Percentiles rank a stretch among this genome's conserved stretches.
Conservation (phyloP, 2,329 filamentous ascomycete species). For the Cyclaneusma minus region DNA sequence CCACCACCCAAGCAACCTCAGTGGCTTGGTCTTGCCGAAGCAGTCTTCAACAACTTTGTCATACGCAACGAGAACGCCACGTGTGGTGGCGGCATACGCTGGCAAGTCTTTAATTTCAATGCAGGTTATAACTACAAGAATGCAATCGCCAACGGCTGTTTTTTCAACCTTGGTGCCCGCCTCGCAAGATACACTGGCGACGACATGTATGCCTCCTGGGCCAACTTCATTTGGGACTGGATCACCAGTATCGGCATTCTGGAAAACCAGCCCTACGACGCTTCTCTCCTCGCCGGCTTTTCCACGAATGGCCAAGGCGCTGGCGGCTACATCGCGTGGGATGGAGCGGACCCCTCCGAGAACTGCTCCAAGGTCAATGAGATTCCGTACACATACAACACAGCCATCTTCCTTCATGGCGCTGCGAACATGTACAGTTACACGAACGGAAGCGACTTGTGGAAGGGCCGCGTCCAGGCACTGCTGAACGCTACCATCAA, state of each 20-base stretch:
- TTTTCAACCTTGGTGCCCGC: conserved; percentile 51
- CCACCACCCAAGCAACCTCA: conserved; percentile 45
- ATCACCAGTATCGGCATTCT: conserved; percentile 39
- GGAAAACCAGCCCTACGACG: conserved; percentile 25
- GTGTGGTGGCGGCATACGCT: conserved; percentile 58
- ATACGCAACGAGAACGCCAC: conserved; percentile 49
- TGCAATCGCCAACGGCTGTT: conserved; percentile 48
- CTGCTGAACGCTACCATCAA: conserved; percentile 19
- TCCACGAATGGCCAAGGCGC: conserved; percentile 20
- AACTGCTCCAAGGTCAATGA: conserved; percentile 36
- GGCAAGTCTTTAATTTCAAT: conserved; percentile 76
- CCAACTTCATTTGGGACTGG: conserved; percentile 56
- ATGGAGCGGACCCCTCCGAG: conserved; percentile 30
- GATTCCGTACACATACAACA: conserved; percentile 56
- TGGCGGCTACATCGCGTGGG: conserved; percentile 36
- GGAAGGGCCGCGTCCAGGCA: conserved; percentile 20
- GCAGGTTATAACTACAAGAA: conserved; percentile 44
- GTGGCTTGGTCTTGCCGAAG: conserved; percentile 67
- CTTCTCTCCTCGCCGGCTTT: conserved; percentile 21
- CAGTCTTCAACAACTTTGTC: conserved; percentile 67
- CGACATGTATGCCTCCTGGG: conserved; percentile 63
- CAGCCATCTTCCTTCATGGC: conserved; percentile 46
- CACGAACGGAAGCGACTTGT: conserved; percentile 20
- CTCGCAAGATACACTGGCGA: conserved; percentile 68
- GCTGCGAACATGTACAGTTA: conserved; percentile 30